Percentiles rank a stretch among this genome's conserved stretches.
Evolutionary conservation across 139 green algal species (phyloP).

Genomic region (Nannochloris sp.): DNA sequence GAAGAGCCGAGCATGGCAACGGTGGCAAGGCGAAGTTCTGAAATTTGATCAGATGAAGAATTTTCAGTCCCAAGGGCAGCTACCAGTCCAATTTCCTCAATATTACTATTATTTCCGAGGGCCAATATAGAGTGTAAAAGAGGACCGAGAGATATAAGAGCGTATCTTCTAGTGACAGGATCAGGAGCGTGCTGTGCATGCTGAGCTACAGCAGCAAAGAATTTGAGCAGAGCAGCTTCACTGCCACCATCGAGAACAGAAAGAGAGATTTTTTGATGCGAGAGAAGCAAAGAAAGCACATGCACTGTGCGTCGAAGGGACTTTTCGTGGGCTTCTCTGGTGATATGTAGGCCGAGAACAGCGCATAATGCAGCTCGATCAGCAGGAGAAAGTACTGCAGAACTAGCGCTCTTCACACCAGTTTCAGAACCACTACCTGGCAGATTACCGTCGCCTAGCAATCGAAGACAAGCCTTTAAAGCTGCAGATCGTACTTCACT

Average conservation of each 20-base stretch:
- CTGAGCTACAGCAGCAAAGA: neutral
- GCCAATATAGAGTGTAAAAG: neutral
- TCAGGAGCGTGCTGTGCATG: neutral
- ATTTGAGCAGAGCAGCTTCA: neutral
- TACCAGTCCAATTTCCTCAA: constrained; percentile 22
- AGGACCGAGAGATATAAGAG: constrained; percentile 32
- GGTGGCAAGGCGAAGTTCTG: constrained; percentile 45
- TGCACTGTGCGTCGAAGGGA: neutral
- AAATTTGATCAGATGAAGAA: constrained; percentile 31
- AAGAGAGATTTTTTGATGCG: neutral
- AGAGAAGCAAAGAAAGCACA: neutral
- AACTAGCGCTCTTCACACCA: too few relatives aligned
- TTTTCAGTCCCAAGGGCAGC: constrained; percentile 1
- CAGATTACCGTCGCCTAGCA: constrained; percentile 16
- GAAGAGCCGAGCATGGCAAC: constrained; percentile 38
- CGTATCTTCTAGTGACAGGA: neutral
- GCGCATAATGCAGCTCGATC: constrained; percentile 17
- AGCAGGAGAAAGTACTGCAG: too few relatives aligned
- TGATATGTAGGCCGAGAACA: neutral
- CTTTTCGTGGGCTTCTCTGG: neutral
- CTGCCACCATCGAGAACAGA: neutral
- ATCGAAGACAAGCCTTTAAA: constrained; percentile 35
- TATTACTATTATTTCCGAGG: too few relatives aligned
- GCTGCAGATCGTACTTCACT: constrained; percentile 51
- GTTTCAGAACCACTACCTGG: neutral